Conservation (phyloP, 805 yeast species). For the Wickerhamomyces bisporus region DNA sequence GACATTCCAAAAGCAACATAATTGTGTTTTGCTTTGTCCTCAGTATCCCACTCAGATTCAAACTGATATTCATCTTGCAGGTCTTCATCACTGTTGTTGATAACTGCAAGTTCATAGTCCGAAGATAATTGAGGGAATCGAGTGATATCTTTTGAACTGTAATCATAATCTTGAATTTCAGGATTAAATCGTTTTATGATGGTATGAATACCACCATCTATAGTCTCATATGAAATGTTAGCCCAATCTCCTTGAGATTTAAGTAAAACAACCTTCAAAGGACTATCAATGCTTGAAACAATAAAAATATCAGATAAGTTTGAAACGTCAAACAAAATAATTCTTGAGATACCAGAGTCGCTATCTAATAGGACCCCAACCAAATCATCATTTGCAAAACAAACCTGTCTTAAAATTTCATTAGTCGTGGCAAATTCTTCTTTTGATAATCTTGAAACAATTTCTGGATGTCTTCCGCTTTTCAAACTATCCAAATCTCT, state of each 20-base stretch:
- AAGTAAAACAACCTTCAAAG: constrained; percentile 49
- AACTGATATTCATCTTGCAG: constrained; percentile 16
- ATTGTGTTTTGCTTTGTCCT: constrained; percentile 22
- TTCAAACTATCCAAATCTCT: constrained; percentile 41
- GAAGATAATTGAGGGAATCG: constrained; percentile 69
- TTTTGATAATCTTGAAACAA: constrained; percentile 16
- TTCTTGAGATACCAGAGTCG: constrained; percentile 40
- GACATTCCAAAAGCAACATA: constrained; percentile 67
- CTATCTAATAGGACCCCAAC: constrained; percentile 59
- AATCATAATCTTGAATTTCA: constrained; percentile 24
- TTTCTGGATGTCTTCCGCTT: constrained; percentile 42
- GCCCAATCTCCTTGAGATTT: constrained; percentile 51
- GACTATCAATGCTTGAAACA: constrained; percentile 36
- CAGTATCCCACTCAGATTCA: constrained; percentile 23
- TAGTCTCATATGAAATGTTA: constrained; percentile 50
- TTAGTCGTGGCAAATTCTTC: constrained; percentile 31
- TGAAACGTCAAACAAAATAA: constrained; percentile 44
- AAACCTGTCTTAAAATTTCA: constrained; percentile 59
- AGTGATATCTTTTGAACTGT: constrained; percentile 31
- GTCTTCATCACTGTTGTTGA: constrained; percentile 11
- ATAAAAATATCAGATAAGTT: constrained; percentile 38
- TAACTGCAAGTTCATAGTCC: constrained; percentile 44
- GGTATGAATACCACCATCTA: constrained; percentile 54
- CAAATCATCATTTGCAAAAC: constrained; percentile 44
- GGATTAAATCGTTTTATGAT: constrained; percentile 22